Evolutionary conservation across 306 rosid genomes (phyloP).

Genomic region (Castanospermum australe): DNA sequence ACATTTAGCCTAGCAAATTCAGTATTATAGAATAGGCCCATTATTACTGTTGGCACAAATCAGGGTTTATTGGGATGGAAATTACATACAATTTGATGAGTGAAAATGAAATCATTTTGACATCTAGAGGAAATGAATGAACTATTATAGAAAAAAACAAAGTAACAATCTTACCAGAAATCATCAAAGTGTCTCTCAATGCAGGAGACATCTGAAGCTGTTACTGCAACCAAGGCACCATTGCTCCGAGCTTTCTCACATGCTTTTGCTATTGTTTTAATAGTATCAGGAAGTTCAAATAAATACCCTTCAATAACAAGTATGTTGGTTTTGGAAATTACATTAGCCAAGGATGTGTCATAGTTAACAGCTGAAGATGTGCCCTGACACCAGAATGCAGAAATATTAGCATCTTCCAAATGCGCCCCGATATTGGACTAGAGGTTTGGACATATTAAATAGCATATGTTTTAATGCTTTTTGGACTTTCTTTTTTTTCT

Average conservation of each 20-base stretch:
- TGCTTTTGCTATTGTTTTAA: conserved; percentile 64
- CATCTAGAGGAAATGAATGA: not conserved
- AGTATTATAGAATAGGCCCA: not conserved
- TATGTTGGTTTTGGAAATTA: conserved; percentile 66
- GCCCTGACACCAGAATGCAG: conserved; percentile 58
- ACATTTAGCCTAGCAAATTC: not conserved
- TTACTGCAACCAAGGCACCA: conserved; percentile 87
- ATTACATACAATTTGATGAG: not conserved
- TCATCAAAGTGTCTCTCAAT: conserved; percentile 83
- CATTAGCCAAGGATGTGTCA: conserved; percentile 63
- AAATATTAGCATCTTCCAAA: conserved; percentile 29
- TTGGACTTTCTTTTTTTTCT: too few species aligned
- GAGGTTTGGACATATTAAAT: too few species aligned
- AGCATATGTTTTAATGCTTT: too few species aligned
- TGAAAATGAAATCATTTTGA: not conserved
- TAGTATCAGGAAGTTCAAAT: conserved; percentile 88
- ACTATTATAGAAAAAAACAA: not conserved
- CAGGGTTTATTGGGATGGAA: not conserved
- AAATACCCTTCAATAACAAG: conserved; percentile 94
- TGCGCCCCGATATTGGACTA: too few species aligned
- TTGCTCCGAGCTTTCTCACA: conserved; percentile 74
- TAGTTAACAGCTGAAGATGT: conserved; percentile 81
- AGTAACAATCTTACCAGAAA: conserved; percentile 59
- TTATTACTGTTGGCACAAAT: not conserved
- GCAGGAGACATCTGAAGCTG: conserved; percentile 95